Evolutionary conservation across 1,139 yeast genomes (phyloP).

Genomic region (Hemisphaericaspora subhashii): DNA sequence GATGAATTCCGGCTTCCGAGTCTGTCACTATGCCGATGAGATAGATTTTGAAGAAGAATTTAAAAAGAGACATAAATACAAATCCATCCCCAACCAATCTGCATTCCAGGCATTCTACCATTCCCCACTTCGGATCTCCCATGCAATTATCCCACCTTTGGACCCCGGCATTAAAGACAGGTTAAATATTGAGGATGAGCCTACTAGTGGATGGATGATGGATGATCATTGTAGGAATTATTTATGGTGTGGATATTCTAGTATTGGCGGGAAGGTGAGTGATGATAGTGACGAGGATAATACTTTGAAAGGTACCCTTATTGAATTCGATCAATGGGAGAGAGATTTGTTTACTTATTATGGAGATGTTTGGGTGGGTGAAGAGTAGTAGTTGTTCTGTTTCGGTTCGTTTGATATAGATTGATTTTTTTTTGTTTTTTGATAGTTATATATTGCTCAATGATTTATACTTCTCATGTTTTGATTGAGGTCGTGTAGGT

Average conservation of each 20-base stretch:
- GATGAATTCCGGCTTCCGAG: constrained; percentile 36
- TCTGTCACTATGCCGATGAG: constrained; percentile 25
- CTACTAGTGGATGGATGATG: constrained; percentile 34
- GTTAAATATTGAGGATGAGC: constrained; percentile 31
- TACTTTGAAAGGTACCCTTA: constrained; percentile 25
- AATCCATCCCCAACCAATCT: constrained; percentile 19
- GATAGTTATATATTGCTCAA: neutral
- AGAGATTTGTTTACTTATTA: constrained; percentile 27
- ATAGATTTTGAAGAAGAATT: constrained; percentile 26
- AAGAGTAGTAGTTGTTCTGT: no score
- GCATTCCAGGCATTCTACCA: constrained; percentile 29
- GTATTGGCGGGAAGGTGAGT: constrained; percentile 34
- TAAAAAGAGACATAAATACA: constrained; percentile 20
- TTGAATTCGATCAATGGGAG: constrained; percentile 25
- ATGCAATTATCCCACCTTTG: constrained; percentile 37
- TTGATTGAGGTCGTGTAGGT: no score
- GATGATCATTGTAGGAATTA: constrained; percentile 40
- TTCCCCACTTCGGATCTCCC: constrained; percentile 22
- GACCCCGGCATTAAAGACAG: constrained; percentile 11
- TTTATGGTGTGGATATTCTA: constrained; percentile 47
- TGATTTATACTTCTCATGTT: no score
- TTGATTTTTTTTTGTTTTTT: neutral
- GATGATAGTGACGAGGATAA: constrained; percentile 22
- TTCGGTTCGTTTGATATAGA: no score
- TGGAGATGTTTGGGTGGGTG: constrained; percentile 39